Percentiles rank a stretch among this genome's conserved stretches.
Evolutionary conservation across 129 eudicot genomes (phyloP).

Genomic region (Chrysanthemum seticuspe): DNA sequence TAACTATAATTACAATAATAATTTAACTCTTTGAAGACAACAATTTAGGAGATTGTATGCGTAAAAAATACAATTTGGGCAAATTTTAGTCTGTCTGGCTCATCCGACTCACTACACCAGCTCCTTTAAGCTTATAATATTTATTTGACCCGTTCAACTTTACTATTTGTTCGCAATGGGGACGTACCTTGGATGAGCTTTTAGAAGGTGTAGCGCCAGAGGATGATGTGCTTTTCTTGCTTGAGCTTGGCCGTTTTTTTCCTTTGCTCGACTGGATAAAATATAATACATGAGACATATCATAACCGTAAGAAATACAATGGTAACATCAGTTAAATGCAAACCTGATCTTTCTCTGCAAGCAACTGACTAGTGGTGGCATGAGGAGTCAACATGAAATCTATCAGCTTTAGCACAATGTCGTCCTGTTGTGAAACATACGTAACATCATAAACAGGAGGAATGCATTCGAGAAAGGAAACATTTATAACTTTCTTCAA

Average conservation of each 20-base stretch:
- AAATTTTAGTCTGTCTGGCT: neutral
- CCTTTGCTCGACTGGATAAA: slow-evolving; percentile 58
- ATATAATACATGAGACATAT: slow-evolving; percentile 15
- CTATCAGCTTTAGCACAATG: slow-evolving; percentile 71
- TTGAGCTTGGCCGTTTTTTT: slow-evolving; percentile 65
- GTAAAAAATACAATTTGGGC: neutral
- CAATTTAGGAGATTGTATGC: neutral
- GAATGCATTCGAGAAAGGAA: neutral
- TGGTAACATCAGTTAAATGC: slow-evolving; percentile 2
- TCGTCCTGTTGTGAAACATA: slow-evolving; percentile 64
- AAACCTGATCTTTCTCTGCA: slow-evolving; percentile 89
- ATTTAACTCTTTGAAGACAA: neutral
- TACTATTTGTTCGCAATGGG: neutral
- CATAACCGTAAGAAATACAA: slow-evolving; percentile 5
- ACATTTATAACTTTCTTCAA: neutral
- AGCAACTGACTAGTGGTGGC: slow-evolving; percentile 74
- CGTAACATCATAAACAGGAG: neutral
- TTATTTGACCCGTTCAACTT: neutral
- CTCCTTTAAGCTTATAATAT: neutral
- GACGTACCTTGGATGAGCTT: slow-evolving; percentile 76
- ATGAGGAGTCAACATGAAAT: slow-evolving; percentile 82
- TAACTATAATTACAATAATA: neutral
- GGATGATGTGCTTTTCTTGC: slow-evolving; percentile 52
- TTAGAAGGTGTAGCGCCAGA: slow-evolving; percentile 54
- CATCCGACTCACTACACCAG: neutral